phyloP scores from a whole-genome alignment of 2,329 filamentous ascomycete species.

The Mariannaea elegans region DNA sequence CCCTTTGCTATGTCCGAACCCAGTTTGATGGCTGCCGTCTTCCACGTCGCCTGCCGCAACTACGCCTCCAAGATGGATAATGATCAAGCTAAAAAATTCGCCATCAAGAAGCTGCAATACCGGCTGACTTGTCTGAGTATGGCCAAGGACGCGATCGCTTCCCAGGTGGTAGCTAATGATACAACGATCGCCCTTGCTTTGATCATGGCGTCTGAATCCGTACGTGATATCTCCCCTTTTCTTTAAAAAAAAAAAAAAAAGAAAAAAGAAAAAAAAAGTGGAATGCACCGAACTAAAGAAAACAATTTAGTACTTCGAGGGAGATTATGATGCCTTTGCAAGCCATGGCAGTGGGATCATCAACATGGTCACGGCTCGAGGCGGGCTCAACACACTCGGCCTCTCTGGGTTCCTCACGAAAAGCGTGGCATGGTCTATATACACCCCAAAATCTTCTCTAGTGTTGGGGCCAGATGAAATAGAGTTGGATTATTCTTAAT shows the following conservation, averaged over 20 bases:
- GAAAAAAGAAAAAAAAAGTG: no score
- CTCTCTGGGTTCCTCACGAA: conserved; percentile 9
- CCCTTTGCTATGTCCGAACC: conserved; percentile 25
- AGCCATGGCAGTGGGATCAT: conserved; percentile 4
- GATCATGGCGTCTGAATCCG: conserved; percentile 17
- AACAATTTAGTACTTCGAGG: conserved; percentile 1
- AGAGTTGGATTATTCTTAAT: no score
- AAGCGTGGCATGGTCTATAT: conserved; percentile 6
- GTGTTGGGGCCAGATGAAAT: neutral
- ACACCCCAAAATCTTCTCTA: neutral
- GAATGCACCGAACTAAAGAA: neutral
- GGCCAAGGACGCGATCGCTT: conserved; percentile 1
- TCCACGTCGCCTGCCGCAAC: conserved; percentile 30
- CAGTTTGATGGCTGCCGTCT: conserved; percentile 26
- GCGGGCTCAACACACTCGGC: neutral
- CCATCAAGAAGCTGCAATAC: conserved; percentile 9
- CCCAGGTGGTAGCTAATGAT: conserved; percentile 2
- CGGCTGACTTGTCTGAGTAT: neutral
- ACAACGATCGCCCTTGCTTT: conserved; percentile 8
- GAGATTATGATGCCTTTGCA: neutral
- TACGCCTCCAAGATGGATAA: conserved; percentile 23
- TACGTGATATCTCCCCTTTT: neutral
- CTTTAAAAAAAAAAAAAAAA: no score
- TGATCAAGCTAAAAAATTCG: neutral
- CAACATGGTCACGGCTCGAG: conserved; percentile 5